phyloP scores from a whole-genome alignment of 768 basidiomycete genomes.

The Harrya chromipes region DNA sequence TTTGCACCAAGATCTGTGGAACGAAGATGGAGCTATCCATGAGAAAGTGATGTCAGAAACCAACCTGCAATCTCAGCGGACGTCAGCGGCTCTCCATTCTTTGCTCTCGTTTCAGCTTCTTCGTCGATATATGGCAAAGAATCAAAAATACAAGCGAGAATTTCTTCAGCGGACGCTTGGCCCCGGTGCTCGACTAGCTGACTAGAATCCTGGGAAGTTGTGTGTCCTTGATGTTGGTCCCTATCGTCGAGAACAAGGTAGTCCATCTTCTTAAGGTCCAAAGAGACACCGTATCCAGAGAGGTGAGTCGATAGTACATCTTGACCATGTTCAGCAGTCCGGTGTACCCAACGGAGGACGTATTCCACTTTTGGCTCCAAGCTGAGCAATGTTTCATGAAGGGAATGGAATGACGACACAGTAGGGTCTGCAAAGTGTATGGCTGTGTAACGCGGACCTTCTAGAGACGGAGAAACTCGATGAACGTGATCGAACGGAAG shows the following conservation, averaged over 20 bases:
- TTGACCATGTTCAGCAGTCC: conserved; percentile 35
- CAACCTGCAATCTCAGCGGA: conserved; percentile 55
- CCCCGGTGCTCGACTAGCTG: conserved; percentile 2
- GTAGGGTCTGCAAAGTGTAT: conserved; percentile 74
- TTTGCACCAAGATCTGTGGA: conserved; percentile 61
- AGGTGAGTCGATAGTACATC: conserved; percentile 43
- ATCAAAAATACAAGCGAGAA: conserved; percentile 29
- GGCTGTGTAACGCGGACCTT: conserved; percentile 57
- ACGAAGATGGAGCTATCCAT: background rate
- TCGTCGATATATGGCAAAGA: conserved; percentile 29
- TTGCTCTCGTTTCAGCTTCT: conserved; percentile 32
- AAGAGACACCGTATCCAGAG: conserved; percentile 86
- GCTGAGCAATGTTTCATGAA: conserved; percentile 64
- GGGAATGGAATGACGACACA: conserved; percentile 63
- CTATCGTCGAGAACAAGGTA: conserved; percentile 94
- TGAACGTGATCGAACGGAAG: conserved; percentile 79
- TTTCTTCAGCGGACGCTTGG: conserved; percentile 18
- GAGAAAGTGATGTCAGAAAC: conserved; percentile 12
- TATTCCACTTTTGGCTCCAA: conserved; percentile 59
- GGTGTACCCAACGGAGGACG: conserved; percentile 52
- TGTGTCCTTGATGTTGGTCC: conserved; percentile 19
- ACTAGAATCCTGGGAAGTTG: background rate
- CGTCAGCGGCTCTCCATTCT: conserved; percentile 42
- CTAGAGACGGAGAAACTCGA: conserved; percentile 45
- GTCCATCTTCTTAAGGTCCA: conserved; percentile 96